Evolutionary conservation across 2,329 filamentous ascomycete genomes (phyloP).

Genomic region (Zasmidium angulare): DNA sequence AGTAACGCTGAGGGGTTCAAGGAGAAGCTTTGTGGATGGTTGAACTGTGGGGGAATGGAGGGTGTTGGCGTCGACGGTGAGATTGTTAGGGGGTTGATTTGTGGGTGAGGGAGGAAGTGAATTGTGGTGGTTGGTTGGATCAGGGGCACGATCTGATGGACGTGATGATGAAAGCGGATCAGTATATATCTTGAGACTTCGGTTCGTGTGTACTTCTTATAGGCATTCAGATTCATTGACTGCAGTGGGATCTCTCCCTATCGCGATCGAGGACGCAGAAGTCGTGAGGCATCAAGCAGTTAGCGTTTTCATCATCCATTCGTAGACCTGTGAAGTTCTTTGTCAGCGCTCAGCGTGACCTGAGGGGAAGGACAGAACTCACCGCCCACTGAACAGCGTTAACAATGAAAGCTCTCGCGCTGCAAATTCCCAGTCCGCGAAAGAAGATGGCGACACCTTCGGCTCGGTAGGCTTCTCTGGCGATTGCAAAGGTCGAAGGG

Average conservation of each 20-base stretch:
- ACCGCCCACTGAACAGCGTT: conserved; percentile 92
- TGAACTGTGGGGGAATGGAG: conserved; percentile 22
- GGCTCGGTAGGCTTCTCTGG: conserved; percentile 65
- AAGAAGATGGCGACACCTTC: conserved; percentile 78
- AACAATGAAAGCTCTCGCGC: conserved; percentile 81
- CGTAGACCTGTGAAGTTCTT: conserved; percentile 55
- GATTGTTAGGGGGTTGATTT: conserved; percentile 17
- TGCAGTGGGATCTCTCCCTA: too few species aligned
- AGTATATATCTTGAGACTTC: too few species aligned
- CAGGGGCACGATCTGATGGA: too few species aligned
- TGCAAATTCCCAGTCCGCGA: conserved; percentile 78
- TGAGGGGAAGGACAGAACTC: conserved; percentile 8
- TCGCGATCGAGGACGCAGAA: too few species aligned
- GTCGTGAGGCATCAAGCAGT: not conserved
- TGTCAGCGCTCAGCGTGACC: not conserved
- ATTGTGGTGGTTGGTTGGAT: not conserved
- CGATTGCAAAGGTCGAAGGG: conserved; percentile 62
- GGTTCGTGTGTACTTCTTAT: too few species aligned
- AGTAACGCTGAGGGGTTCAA: conserved; percentile 21
- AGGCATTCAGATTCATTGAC: too few species aligned
- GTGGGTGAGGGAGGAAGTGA: conserved; percentile 1
- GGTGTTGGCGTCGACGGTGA: conserved; percentile 25
- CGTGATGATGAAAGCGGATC: too few species aligned
- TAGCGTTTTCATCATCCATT: conserved; percentile 69
- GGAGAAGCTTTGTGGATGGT: conserved; percentile 21